Conservation (phyloP, 108 stramenopile genomes). For the Phaeodactylum tricornutum region DNA sequence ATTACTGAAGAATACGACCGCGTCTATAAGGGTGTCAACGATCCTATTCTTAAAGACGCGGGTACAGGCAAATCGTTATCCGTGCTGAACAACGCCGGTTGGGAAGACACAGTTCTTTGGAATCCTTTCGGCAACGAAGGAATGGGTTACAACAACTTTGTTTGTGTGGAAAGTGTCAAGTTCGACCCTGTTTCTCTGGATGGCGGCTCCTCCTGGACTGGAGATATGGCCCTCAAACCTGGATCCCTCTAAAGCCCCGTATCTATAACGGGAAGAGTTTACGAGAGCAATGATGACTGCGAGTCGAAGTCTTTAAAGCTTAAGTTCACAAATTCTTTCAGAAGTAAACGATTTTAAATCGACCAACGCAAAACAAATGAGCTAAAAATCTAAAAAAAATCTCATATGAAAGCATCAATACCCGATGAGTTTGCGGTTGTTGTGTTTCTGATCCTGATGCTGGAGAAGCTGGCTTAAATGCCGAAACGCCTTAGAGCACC, state of each 20-base stretch:
- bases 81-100: conserved; percentile 81
- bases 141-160: conserved; percentile 95
- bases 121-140: conserved; percentile 89
- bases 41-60: conserved; percentile 82
- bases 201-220: conserved; percentile 63
- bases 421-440: no score
- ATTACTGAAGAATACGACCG: conserved; percentile 87
- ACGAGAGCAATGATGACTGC: no score
- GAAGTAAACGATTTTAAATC: no score
- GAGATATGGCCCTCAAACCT: conserved; percentile 70
- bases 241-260: neutral
- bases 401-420: no score
- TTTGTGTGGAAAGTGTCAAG: conserved; percentile 91
- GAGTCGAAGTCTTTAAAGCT: no score
- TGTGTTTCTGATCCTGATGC: conserved; percentile 59
- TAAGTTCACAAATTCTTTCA: no score
- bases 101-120: conserved; percentile 92
- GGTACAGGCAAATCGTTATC: conserved; percentile 74
- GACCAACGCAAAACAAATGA: no score
- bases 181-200: conserved; percentile 80
- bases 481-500: conserved; percentile 39
- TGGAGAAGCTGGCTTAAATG: conserved; percentile 62
- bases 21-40: conserved; percentile 91
- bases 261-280: no score
- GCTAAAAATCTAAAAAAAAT: no score